phyloP scores from a whole-genome alignment of 169 alveolate species.

The Eimeria acervulina region DNA sequence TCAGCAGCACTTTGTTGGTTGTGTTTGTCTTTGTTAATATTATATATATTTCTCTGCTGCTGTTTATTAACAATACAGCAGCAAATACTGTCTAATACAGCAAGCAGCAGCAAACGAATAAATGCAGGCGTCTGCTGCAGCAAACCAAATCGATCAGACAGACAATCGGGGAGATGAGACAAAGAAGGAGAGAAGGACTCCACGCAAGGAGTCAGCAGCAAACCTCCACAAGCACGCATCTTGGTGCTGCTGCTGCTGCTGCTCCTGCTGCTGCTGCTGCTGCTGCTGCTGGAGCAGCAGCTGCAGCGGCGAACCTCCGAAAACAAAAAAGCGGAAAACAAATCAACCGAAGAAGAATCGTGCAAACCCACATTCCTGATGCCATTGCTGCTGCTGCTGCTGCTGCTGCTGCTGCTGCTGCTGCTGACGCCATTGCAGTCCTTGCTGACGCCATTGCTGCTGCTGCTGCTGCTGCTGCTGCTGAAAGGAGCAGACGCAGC shows the following conservation, averaged over 20 bases:
- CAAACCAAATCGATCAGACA: too few relatives aligned
- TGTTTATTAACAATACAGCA: not conserved
- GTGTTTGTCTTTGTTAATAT: not conserved
- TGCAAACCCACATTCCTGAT: too few relatives aligned
- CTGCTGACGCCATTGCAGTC: not conserved
- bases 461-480: not conserved
- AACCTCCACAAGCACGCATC: too few relatives aligned
- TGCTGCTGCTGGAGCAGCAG: constrained; percentile 11
- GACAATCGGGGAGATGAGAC: too few relatives aligned
- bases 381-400: constrained; percentile 29
- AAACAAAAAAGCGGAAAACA: too few relatives aligned
- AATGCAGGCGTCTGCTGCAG: too few relatives aligned
- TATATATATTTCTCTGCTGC: not conserved
- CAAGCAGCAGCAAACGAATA: too few relatives aligned
- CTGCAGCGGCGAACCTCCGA: not conserved
- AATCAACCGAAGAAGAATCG: too few relatives aligned
- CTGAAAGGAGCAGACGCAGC: not conserved
- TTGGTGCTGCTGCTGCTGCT: too few relatives aligned
- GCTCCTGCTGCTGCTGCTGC: too few relatives aligned
- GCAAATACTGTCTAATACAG: not conserved
- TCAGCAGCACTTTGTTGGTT: not conserved
- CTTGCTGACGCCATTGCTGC: not conserved
- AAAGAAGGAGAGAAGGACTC: not conserved
- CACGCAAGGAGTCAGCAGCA: too few relatives aligned
- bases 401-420: not conserved